Conservation (phyloP, 176 grass and related monocot genomes). For the Raddia distichophylla region DNA sequence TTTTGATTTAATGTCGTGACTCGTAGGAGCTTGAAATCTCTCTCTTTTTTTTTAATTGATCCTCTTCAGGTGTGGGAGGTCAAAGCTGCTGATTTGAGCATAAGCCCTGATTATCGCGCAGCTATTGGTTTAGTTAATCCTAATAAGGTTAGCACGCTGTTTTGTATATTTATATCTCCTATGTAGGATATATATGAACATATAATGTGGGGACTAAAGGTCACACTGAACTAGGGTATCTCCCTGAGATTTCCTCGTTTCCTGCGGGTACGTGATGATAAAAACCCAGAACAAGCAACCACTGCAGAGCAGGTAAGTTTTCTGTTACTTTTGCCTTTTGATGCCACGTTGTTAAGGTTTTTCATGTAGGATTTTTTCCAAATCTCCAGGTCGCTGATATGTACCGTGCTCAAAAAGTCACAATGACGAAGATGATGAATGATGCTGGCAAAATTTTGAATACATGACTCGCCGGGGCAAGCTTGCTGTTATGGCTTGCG, state of each 20-base stretch:
- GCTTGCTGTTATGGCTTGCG: not conserved
- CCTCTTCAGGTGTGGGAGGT: slow-evolving; percentile 91
- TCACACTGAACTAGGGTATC: slow-evolving; percentile 74
- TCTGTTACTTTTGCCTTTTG: not conserved
- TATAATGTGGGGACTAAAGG: slow-evolving; percentile 35
- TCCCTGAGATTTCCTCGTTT: slow-evolving; percentile 95
- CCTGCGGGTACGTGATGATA: slow-evolving; percentile 83
- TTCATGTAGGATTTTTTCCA: not conserved
- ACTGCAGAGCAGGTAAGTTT: slow-evolving; percentile 77
- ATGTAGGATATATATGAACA: not conserved
- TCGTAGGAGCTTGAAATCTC: slow-evolving; percentile 2
- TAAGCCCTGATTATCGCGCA: slow-evolving; percentile 98
- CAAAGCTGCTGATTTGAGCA: slow-evolving; percentile 98
- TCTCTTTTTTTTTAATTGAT: not conserved
- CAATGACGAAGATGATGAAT: slow-evolving; percentile 91
- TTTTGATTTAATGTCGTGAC: not conserved
- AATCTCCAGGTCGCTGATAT: slow-evolving; percentile 83
- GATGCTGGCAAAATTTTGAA: slow-evolving; percentile 28
- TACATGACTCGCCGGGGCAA: slow-evolving; percentile 21
- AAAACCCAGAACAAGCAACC: slow-evolving; percentile 85
- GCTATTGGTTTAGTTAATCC: slow-evolving; percentile 88
- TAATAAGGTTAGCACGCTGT: slow-evolving; percentile 68
- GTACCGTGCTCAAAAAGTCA: slow-evolving; percentile 92
- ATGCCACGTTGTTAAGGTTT: slow-evolving; percentile 21
- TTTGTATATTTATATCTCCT: not conserved